Conservation (phyloP, 495 filamentous ascomycete species). For the Penicillium roqueforti region DNA sequence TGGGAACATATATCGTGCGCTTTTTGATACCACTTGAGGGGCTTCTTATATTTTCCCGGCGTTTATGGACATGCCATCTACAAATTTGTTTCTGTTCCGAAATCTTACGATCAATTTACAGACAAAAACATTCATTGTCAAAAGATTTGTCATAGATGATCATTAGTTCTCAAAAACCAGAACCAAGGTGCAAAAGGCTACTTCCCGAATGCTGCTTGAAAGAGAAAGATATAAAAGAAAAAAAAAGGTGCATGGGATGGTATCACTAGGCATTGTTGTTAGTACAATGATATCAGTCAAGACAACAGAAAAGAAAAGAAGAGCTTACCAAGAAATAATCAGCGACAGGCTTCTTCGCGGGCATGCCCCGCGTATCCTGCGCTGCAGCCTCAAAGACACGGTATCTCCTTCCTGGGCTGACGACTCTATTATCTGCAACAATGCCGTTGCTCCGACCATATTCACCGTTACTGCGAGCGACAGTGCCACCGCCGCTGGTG, state of each 20-base stretch:
- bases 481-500: constrained; percentile 65
- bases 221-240: constrained; percentile 8
- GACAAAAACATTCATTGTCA: background rate
- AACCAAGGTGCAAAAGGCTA: constrained; percentile 25
- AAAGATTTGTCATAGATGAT: constrained; percentile 24
- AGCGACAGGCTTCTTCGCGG: constrained; percentile 95
- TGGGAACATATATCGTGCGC: background rate
- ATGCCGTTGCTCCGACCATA: constrained; percentile 54
- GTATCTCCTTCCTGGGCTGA: constrained; percentile 85
- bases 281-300: constrained; percentile 5
- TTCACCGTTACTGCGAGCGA: constrained; percentile 78
- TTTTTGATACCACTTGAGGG: background rate
- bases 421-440: constrained; percentile 36
- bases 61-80: background rate
- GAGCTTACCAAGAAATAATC: constrained; percentile 82
- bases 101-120: background rate
- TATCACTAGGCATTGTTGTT: constrained; percentile 22
- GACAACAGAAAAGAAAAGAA: background rate
- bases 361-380: constrained; percentile 96
- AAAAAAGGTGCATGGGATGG: constrained; percentile 16
- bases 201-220: too few species aligned
- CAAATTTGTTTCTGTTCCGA: background rate
- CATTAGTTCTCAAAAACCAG: constrained; percentile 24
- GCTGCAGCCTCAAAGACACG: constrained; percentile 95
- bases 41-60: background rate